A percentile compares a stretch with the other conserved stretches of the same genome.
These are phyloP conservation scores for Kluyveromyces lactis DNA, from an alignment of 805 yeast species.

Conservation along the genomic window DNA sequence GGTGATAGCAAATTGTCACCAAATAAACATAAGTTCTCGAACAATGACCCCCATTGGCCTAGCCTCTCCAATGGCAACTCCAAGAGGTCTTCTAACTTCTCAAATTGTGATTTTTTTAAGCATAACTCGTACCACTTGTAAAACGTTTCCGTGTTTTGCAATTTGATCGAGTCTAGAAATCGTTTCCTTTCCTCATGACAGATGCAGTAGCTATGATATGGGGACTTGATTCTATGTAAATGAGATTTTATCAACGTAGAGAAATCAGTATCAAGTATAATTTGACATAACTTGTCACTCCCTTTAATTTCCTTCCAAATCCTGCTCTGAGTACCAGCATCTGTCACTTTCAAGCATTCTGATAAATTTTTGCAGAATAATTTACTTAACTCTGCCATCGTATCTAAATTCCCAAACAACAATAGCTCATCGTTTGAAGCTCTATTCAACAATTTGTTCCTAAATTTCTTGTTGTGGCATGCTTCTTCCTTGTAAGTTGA, in stretches of 20 bases:
- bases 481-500: constrained; percentile 29
- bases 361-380: constrained; percentile 20
- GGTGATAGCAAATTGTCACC: constrained; percentile 1
- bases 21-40: constrained; percentile 5
- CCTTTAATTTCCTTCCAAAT: constrained; percentile 10
- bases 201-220: constrained; percentile 28
- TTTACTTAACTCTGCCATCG: constrained; percentile 31
- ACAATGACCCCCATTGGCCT: constrained; percentile 15
- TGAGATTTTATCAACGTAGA: constrained; percentile 26
- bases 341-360: neutral
- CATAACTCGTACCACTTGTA: constrained; percentile 31
- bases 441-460: constrained; percentile 23
- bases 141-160: constrained; percentile 13
- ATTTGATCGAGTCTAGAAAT: constrained; percentile 15
- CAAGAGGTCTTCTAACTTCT: constrained; percentile 26
- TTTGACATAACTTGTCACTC: constrained; percentile 2
- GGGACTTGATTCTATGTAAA: constrained; percentile 27
- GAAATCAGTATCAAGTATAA: constrained; percentile 15
- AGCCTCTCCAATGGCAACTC: constrained; percentile 28
- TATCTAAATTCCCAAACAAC: constrained; percentile 37
- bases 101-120: constrained; percentile 20
- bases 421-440: constrained; percentile 29
- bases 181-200: constrained; percentile 26
- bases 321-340: neutral
- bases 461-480: constrained; percentile 22